Conservation (phyloP, 1,139 yeast species). For the Diutina neorugosa region DNA sequence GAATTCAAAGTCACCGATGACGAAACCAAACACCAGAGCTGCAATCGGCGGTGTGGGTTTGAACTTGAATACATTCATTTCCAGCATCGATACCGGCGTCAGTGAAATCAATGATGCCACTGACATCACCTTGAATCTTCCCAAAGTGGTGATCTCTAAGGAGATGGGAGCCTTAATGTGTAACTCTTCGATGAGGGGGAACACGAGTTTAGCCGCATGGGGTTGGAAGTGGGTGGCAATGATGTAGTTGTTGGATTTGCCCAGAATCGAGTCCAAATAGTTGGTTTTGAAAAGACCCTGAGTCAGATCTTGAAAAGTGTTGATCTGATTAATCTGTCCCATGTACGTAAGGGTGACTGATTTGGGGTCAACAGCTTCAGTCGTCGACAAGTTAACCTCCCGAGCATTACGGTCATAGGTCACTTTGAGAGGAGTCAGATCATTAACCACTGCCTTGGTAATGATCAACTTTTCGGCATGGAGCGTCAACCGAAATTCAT, state of each 20-base stretch:
- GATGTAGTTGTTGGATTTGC: constrained; percentile 34
- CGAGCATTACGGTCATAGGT: constrained; percentile 27
- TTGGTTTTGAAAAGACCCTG: constrained; percentile 60
- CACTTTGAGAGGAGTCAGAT: constrained; percentile 5
- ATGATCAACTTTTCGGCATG: constrained; percentile 32
- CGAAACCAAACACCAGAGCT: constrained; percentile 53
- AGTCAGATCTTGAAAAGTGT: constrained; percentile 45
- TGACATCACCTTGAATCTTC: constrained; percentile 36
- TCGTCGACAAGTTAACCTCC: constrained; percentile 14
- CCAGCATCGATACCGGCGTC: constrained; percentile 11
- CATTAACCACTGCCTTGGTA: constrained; percentile 14
- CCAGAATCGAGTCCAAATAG: constrained; percentile 37
- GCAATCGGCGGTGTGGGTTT: constrained; percentile 44
- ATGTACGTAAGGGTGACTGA: constrained; percentile 20
- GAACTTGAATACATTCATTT: constrained; percentile 27
- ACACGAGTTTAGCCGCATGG: constrained; percentile 42
- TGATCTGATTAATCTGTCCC: constrained; percentile 44
- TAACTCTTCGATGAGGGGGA: constrained; percentile 59
- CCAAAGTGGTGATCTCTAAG: constrained; percentile 32
- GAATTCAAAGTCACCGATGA: constrained; percentile 50
- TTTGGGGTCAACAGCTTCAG: neutral
- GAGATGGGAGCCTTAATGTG: constrained; percentile 38
- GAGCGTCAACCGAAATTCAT: constrained; percentile 18
- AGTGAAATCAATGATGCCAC: constrained; percentile 3
- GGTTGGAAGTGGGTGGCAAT: constrained; percentile 68